Conservation (phyloP, 164 flowering plant genomes). For the Cinnamomum micranthum region DNA sequence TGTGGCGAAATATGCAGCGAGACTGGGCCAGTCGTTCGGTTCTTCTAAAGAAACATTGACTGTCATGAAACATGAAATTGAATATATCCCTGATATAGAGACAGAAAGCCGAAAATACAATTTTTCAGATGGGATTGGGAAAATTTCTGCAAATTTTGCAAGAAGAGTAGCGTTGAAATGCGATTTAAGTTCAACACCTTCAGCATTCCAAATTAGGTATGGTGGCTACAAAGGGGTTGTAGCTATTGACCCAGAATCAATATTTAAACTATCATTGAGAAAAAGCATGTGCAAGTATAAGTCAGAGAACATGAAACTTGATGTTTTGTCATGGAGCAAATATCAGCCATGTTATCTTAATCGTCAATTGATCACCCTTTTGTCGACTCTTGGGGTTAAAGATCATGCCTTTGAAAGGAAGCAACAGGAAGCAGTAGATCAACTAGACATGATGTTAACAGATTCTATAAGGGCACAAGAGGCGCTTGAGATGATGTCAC, state of each 20-base stretch:
- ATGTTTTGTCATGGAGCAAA: constrained; percentile 75
- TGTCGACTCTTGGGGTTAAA: constrained; percentile 79
- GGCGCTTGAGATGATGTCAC: constrained; percentile 67
- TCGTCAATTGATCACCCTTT: constrained; percentile 75
- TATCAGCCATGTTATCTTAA: constrained; percentile 78
- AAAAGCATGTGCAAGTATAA: constrained; percentile 72
- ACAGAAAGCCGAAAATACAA: constrained; percentile 27
- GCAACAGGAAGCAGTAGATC: constrained; percentile 61
- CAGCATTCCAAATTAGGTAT: constrained; percentile 83
- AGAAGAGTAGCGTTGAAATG: constrained; percentile 65
- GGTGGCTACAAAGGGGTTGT: constrained; percentile 95
- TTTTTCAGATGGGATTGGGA: constrained; percentile 97
- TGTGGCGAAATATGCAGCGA: constrained; percentile 88
- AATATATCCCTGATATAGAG: constrained; percentile 54
- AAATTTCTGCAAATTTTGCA: constrained; percentile 77
- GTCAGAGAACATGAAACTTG: constrained; percentile 52
- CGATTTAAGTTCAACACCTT: constrained; percentile 43
- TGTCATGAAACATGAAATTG: constrained; percentile 48
- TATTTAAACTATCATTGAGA: constrained; percentile 55
- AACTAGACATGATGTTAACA: constrained; percentile 47
- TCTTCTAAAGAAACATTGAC: constrained; percentile 73
- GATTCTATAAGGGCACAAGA: constrained; percentile 64
- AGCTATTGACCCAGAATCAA: constrained; percentile 69
- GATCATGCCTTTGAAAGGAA: constrained; percentile 61
- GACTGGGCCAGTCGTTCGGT: constrained; percentile 87